Evolutionary conservation across 2,329 filamentous ascomycete genomes (phyloP), one percentile per base, ranked within the genome.

Genomic region (Diaporthe helianthi): DNA sequence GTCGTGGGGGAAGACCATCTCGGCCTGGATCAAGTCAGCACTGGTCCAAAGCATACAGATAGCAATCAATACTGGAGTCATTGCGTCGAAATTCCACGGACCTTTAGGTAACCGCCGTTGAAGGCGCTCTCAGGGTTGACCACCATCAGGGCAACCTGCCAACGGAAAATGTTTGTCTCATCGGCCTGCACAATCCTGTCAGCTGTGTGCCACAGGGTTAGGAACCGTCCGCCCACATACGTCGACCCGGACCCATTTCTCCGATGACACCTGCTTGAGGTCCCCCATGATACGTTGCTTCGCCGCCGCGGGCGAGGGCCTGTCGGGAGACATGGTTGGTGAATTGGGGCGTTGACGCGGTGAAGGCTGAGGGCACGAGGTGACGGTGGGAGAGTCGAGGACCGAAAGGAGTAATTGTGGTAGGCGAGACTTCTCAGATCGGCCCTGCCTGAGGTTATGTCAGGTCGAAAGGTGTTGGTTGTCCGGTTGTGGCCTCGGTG

Each of bases 231-330:
- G 17, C 47, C 13, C 5, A 47, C 87, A 72, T 80, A 94, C 92
- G 79, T 97, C 92, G 74, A 98, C 93, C 75, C 95, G 89, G 22
- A 97, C 92, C 95, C 95, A 99, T 79, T 93, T 93, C 85, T 98
- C 94, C 80, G 96, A 94, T 67, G 89, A 86, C 49, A 98, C 86
- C 53, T 88, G 85, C 80, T 92, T 91, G 82, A 93, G 90, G 84
- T 98, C 95, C 74, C 92, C 92, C 92, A 97, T 93, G 68, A 98
- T 86, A 64, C 97, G 91, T 76, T 93, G 90, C 81, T 94, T 91
- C 90, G 74, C 83, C 82, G 65, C 74, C 4, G 65, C 65, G 38
- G 65, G 19, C 44, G 65, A 67, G 22, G 65, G 76, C 53, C 73
- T 71, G 19, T 71, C 65, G 19, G 70, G 79, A 31, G 82, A 82